Evolutionary conservation across 1,139 yeast species (phyloP).

Genomic region (Candida tunisiensis): DNA sequence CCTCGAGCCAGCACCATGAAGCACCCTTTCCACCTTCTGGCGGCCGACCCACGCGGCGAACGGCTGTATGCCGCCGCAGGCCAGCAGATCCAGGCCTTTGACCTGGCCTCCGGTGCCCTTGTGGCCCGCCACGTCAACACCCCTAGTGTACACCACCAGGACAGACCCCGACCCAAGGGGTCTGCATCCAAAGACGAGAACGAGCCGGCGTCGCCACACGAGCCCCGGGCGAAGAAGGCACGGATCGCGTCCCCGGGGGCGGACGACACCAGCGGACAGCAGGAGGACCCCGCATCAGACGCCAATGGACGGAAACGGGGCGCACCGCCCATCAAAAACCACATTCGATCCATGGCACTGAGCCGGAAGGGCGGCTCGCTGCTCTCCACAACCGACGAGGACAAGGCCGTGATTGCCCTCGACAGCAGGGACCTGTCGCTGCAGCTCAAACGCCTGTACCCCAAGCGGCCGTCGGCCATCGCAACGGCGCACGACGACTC

Average conservation of each 20-base stretch:
- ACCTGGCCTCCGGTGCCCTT: not conserved
- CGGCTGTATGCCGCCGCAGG: constrained; percentile 1
- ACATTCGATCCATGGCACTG: constrained; percentile 41
- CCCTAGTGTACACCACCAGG: not conserved
- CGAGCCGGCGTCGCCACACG: not conserved
- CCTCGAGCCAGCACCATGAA: no score
- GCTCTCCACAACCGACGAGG: constrained; percentile 64
- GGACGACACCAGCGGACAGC: not conserved
- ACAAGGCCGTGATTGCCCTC: constrained; percentile 57
- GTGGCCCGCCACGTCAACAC: not conserved
- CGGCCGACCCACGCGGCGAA: not conserved
- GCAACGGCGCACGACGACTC: constrained; percentile 33
- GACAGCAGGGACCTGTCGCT: constrained; percentile 27
- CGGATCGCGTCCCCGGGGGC: no score
- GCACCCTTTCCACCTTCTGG: not conserved
- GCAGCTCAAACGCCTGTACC: constrained; percentile 56
- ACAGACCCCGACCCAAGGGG: not conserved
- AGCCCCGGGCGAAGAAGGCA: not conserved
- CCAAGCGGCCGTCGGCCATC: constrained; percentile 81
- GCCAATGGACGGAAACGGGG: not conserved
- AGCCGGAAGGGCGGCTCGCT: constrained; percentile 37
- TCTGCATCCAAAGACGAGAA: not conserved
- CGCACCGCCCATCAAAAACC: constrained; percentile 4
- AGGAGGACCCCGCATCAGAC: not conserved
- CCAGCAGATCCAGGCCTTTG: constrained; percentile 1